Evolutionary conservation across 129 eudicot species (phyloP), one percentile per base, ranked within the genome.

Genomic region (Centella asiatica): DNA sequence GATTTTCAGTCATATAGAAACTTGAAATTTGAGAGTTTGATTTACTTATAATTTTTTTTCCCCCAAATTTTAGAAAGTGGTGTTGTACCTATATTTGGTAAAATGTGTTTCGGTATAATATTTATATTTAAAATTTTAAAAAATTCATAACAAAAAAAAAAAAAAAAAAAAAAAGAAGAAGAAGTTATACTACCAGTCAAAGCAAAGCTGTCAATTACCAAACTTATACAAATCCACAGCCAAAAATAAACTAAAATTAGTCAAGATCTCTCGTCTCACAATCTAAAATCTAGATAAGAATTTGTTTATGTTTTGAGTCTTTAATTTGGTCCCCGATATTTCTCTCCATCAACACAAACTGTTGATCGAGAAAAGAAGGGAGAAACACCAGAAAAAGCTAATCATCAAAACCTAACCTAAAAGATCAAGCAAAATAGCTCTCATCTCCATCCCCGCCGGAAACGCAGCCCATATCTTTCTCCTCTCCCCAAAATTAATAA

Each of bases 401-500:
- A 26, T 0, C 14, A 4, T 34, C 39, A 34, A 37, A 62, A 44
- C 25, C 33, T 29, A 57, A 28, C 18, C 18, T 65, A 44, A 61
- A 46, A 27, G 45, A 60, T 33, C 36, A 33, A 68, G 48, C 53
- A 49, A 36, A 15, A 40, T 27, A 5, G 18, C 26, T 24, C 48
- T 49, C 64, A 19, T 62, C 59, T 13, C 76, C 80, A 65, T 63
- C 74, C 76, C 79, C 86, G 69, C 83, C 87, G 85, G 88, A 82
- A 69, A 25, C 79, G 84, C 81, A 64, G 57, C 67, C 77, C 47
- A 18, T 44, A 74, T 67, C 74, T 69, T 69, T 50, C 66, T 39
- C 52, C 11, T 14, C 50, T 60, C 66, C 66, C 50, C 49, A 60
- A 20, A 36, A 13, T 60, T 25, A 13, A 29, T n/a, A 32, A 29